Evolutionary conservation across 1,284 basidiomycete species (phyloP), one percentile per base, ranked within the genome.

Genomic region (Ceratobasidium sp.): DNA sequence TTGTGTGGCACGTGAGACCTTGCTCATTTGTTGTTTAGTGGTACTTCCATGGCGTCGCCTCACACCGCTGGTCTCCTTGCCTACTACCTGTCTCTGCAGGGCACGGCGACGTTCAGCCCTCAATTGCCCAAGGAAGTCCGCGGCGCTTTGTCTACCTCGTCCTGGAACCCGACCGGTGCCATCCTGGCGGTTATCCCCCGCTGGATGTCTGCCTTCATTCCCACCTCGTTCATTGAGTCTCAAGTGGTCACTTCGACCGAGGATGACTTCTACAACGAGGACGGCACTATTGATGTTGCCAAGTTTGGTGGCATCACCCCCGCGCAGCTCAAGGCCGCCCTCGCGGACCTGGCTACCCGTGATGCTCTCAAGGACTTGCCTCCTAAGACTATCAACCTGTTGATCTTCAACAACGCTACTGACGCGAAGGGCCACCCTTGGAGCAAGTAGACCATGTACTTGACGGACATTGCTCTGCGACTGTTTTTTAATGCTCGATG

Each of bases 381-480:
- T 1, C 72, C 73, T 3, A 80, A 84, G 27, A 89, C 90, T 1
- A 82, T 85, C 69, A 94, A 94, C 81, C 74, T 88, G 75, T 81
- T 94, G 75, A 84, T 91, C 68, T 93, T 87, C 82, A 94, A 93
- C 84, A 94, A 94, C 75, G 90, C 86, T n/a, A 92, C 90, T 49
- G 58, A 69, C 34, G 5, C 32, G 31, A n/a, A 50, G 13, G 60
- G 60, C 45, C 20, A 25, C 22, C 45, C 32, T 22, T 60, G 57
- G 57, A 4, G 34, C 57, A 13, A 47, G 3, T 47, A 54, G 29
- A 31, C n/a, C 3, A 22, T 45, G n/a, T 8, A 7, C 27, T 22
- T 27, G 27, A 27, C 27, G 38, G 38, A 40, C 8, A 8, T 40
- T 40, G 38, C 38, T 40, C 17, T 40, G 38, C 17, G 38, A 40